Evolutionary conservation across 2,329 filamentous ascomycete genomes (phyloP).

Genomic region (Aspergillus novoparasiticus): DNA sequence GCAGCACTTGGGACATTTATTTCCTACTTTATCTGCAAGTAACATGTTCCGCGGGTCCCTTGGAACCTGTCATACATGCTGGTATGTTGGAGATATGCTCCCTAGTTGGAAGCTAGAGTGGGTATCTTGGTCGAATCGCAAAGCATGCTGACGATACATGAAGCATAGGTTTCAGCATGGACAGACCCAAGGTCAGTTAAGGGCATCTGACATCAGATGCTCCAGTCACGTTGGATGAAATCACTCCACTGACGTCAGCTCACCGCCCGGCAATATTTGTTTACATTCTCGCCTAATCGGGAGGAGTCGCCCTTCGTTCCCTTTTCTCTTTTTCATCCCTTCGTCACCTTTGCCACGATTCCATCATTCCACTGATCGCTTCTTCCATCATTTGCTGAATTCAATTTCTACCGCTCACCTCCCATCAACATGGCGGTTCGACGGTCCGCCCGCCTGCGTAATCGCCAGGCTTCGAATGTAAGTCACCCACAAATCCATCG

Average conservation of each 20-base stretch:
- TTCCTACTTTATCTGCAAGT: not conserved
- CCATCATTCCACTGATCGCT: not conserved
- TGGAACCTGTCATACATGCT: not conserved
- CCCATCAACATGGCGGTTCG: constrained; percentile 38
- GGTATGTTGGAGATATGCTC: not conserved
- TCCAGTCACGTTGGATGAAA: too few species aligned
- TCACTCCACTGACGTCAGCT: constrained; percentile 13
- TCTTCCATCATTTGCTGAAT: not conserved
- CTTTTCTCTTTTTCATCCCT: constrained; percentile 4
- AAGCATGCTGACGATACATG: too few species aligned
- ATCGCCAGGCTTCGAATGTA: constrained; percentile 38
- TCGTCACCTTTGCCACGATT: constrained; percentile 1
- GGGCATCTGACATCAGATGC: not conserved
- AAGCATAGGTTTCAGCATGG: too few species aligned
- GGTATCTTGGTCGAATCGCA: too few species aligned
- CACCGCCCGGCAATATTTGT: constrained; percentile 21
- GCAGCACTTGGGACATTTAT: not conserved
- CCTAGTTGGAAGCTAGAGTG: too few species aligned
- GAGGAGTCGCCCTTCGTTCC: constrained; percentile 23
- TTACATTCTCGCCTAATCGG: constrained; percentile 16
- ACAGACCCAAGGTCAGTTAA: too few species aligned
- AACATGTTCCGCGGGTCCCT: not conserved
- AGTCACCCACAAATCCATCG: constrained; percentile 6
- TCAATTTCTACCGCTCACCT: not conserved
- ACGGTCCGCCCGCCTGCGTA: constrained; percentile 45